Evolutionary conservation across 2,329 filamentous ascomycete species (phyloP), one percentile per base, ranked within the genome.

Genomic region (Alternaria longipes): DNA sequence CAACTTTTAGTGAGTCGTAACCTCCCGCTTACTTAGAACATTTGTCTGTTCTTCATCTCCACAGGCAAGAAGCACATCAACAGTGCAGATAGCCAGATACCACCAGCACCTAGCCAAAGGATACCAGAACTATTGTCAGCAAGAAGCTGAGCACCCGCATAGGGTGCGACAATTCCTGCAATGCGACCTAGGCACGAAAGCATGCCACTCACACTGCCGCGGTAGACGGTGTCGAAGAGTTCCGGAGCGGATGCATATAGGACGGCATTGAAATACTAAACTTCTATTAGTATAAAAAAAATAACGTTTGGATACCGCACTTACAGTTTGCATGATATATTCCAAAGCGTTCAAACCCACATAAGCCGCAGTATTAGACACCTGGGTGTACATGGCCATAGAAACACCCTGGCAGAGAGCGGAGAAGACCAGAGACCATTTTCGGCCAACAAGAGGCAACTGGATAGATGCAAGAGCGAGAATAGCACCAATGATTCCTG

Each of bases 291-390:
- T 26, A 30, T 5, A 32, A 1, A 20, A 1, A 18, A 0, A 2
- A 3, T 9, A 12, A 6, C 8, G 2, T 5, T 16, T 8, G 4
- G 3, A 5, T 2, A 36, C 1, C 5, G 5, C 4, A 62, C 68
- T 62, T 55, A 72, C 71, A 26, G 72, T 74, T 54, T 74, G 72
- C 72, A 74, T 74, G n/a, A 74, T 70, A 50, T 74, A 74, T 47
- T 74, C 72, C 8, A 74, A 67, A 1, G 72, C 72, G 32, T 74
- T 74, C 20, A 74, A 24, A 3, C 72, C 72, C 8, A 74, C 72
- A 26, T 66, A 74, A 3, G 68, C 72, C 16, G 67, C 67, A 5
- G 72, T 73, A 9, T 59, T 68, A 16, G 59, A 59, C 3, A 74
- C 72, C 44, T 74, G 72, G 3, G 72, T 74, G 30, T 74, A 74